These are phyloP conservation scores for Jimgerdemannia flammicorona DNA, from an alignment of 192 early-diverging fungal genomes.

Conservation along the genomic window DNA sequence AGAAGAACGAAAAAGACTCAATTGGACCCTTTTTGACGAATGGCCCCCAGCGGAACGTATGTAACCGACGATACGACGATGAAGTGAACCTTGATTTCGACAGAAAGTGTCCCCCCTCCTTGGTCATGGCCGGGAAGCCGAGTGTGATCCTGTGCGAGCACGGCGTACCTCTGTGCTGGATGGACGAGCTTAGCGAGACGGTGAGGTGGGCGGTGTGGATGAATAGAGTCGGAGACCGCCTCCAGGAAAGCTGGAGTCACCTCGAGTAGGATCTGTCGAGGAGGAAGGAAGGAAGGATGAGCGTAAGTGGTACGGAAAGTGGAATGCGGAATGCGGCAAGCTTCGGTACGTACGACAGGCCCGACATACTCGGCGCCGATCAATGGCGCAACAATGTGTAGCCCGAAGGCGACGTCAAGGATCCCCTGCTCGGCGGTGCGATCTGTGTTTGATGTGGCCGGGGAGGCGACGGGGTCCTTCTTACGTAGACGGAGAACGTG, in stretches of 20 bases:
- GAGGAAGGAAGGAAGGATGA: slow-evolving; percentile 3
- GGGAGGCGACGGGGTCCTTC: slow-evolving; percentile 7
- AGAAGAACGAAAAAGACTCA: neutral
- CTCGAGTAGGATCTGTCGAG: slow-evolving; percentile 23
- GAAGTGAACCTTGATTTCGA: neutral
- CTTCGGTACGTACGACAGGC: slow-evolving; percentile 27
- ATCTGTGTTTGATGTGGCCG: neutral
- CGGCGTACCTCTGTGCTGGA: slow-evolving; percentile 28
- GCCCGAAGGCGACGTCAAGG: slow-evolving; percentile 24
- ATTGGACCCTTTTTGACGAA: neutral
- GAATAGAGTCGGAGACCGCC: slow-evolving; percentile 24
- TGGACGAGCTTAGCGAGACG: slow-evolving; percentile 46
- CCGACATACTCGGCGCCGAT: slow-evolving; percentile 44
- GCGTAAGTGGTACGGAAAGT: neutral
- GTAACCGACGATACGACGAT: too few relatives aligned
- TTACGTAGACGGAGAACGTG: slow-evolving; percentile 37
- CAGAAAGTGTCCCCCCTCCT: neutral
- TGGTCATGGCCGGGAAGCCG: neutral
- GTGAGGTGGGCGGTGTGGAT: slow-evolving; percentile 32
- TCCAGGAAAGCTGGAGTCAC: slow-evolving; percentile 36
- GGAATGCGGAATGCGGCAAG: neutral
- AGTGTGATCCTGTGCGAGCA: slow-evolving; percentile 47
- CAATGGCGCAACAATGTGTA: slow-evolving; percentile 41
- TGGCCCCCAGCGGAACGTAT: too few relatives aligned
- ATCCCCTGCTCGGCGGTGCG: slow-evolving; percentile 7